phyloP scores from a whole-genome alignment of 176 grass and related monocot species.

The Oryza glumipatula region DNA sequence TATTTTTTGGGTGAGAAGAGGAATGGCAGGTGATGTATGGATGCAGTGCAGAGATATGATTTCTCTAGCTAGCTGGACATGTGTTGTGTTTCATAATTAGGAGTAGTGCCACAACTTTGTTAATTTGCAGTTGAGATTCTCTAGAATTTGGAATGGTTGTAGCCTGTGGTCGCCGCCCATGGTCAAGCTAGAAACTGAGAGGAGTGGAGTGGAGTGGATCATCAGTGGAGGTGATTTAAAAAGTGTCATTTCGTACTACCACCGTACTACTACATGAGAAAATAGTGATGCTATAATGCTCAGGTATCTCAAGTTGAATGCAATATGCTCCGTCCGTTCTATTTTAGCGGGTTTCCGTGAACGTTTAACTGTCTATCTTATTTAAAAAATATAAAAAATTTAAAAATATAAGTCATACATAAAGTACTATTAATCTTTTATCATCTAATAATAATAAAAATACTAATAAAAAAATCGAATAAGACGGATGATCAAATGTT shows the following conservation, averaged over 20 bases:
- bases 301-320: neutral
- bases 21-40: neutral
- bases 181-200: neutral
- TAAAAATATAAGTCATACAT: too few relatives aligned
- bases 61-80: neutral
- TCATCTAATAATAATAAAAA: too few relatives aligned
- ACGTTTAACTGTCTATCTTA: too few relatives aligned
- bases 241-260: neutral
- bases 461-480: too few relatives aligned
- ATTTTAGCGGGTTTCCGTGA: too few relatives aligned
- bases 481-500: too few relatives aligned
- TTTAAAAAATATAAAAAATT: too few relatives aligned
- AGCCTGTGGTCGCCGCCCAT: neutral
- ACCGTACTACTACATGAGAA: neutral
- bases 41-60: neutral
- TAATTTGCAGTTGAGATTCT: neutral
- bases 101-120: neutral
- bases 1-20: neutral
- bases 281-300: neutral
- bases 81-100: neutral
- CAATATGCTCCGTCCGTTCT: too few relatives aligned
- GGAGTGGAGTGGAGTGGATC: neutral
- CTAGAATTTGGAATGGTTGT: neutral
- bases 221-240: neutral
- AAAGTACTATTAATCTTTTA: too few relatives aligned